Percentiles rank a stretch among this genome's conserved stretches.
Evolutionary conservation across 495 filamentous ascomycete species (phyloP).

Genomic region (Rostrohypoxylon terebratum): DNA sequence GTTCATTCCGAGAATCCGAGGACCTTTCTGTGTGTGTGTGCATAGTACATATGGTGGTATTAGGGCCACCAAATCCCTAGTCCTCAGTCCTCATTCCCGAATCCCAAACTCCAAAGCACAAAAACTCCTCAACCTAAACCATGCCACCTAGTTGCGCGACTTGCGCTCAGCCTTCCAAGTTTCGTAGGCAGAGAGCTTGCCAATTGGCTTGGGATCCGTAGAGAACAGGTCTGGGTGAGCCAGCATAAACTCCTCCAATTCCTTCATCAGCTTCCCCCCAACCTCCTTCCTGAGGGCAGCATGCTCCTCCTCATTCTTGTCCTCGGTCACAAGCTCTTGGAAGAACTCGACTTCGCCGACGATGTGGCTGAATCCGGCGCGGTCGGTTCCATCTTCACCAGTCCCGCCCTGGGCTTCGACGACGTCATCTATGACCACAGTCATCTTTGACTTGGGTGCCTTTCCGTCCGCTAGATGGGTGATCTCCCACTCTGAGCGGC

Average conservation of each 20-base stretch:
- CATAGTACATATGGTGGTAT: too few relatives aligned
- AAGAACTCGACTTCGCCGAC: slow-evolving; percentile 37
- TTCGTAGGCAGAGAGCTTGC: slow-evolving; percentile 36
- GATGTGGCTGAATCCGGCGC: slow-evolving; percentile 22
- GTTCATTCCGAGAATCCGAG: too few relatives aligned
- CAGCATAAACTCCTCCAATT: slow-evolving; percentile 31
- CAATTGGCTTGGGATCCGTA: slow-evolving; percentile 24
- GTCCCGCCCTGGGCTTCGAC: slow-evolving; percentile 19
- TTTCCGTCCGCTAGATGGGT: slow-evolving; percentile 5
- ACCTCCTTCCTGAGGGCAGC: slow-evolving; percentile 24
- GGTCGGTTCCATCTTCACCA: background rate
- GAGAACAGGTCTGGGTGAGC: slow-evolving; percentile 24
- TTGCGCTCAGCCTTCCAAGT: slow-evolving; percentile 14
- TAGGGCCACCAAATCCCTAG: too few relatives aligned
- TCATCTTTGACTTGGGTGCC: slow-evolving; percentile 25
- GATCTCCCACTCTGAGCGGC: slow-evolving; percentile 26
- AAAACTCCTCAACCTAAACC: background rate
- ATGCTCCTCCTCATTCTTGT: slow-evolving; percentile 22
- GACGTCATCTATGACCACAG: slow-evolving; percentile 35
- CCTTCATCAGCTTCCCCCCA: slow-evolving; percentile 25
- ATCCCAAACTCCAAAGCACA: too few relatives aligned
- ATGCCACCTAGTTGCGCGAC: background rate
- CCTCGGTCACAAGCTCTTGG: slow-evolving; percentile 30
- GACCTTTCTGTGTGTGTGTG: too few relatives aligned
- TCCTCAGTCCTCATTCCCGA: too few relatives aligned